Conservation (phyloP, 179 eudicot species). For the Beta corolliflora region DNA sequence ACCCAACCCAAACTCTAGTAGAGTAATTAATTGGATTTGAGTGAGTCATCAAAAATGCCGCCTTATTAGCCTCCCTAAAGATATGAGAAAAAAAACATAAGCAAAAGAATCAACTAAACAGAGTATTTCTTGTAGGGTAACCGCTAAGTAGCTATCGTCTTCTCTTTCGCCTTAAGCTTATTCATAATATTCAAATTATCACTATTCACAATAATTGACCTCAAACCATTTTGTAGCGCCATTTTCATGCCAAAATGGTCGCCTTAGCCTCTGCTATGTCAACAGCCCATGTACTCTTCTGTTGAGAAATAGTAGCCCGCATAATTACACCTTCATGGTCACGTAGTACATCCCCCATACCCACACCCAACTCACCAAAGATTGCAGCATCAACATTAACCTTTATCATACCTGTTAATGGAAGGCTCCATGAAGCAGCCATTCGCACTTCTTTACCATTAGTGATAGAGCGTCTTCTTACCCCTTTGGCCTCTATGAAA, state of each 20-base stretch:
- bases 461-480: too few relatives aligned
- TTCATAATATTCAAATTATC: not conserved
- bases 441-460: too few relatives aligned
- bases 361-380: too few relatives aligned
- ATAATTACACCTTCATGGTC: too few relatives aligned
- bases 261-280: not conserved
- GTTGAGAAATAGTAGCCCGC: not conserved
- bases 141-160: not conserved
- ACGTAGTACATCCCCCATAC: too few relatives aligned
- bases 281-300: not conserved
- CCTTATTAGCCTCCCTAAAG: not conserved
- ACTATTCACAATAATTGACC: not conserved
- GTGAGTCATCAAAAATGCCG: not conserved
- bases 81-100: not conserved
- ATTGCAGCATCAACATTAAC: too few relatives aligned
- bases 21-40: not conserved
- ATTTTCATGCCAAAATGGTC: not conserved
- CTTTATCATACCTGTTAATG: too few relatives aligned
- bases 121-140: too few relatives aligned
- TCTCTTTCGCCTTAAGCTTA: not conserved
- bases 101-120: too few relatives aligned
- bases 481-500: too few relatives aligned
- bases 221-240: not conserved
- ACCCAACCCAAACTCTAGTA: not conserved
- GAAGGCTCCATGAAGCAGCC: too few relatives aligned